Conservation (phyloP, 352 stramenopile species). For the Pythium periplocum region DNA sequence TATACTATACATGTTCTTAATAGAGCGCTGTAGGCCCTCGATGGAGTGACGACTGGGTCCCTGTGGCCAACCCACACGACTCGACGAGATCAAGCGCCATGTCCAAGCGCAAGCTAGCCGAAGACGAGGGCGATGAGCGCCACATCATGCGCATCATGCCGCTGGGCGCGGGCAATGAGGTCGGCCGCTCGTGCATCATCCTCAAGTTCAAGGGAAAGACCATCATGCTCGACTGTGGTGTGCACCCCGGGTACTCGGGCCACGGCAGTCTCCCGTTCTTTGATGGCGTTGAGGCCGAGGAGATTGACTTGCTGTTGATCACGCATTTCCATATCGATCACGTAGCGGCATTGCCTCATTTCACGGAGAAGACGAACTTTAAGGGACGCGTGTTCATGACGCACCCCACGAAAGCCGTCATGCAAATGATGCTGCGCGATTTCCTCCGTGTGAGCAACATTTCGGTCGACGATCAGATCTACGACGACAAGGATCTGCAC, state of each 20-base stretch:
- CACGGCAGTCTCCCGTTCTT: slow-evolving; percentile 98
- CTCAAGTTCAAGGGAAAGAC: slow-evolving; percentile 99
- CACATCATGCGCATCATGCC: slow-evolving; percentile 93
- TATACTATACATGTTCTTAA: too few species aligned
- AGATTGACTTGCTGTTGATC: slow-evolving; percentile 97
- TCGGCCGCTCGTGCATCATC: slow-evolving; percentile 99
- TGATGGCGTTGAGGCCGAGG: slow-evolving; percentile 93
- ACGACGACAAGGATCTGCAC: slow-evolving; percentile 94
- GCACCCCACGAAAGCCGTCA: slow-evolving; percentile 98
- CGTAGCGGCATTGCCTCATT: slow-evolving; percentile 97
- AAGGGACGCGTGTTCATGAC: slow-evolving; percentile 99
- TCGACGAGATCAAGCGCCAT: slow-evolving; percentile 15
- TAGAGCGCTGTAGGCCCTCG: too few species aligned
- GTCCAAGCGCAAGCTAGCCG: slow-evolving; percentile 69
- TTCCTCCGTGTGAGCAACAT: slow-evolving; percentile 95
- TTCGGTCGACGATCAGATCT: slow-evolving; percentile 91
- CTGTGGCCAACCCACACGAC: too few species aligned
- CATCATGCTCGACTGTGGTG: slow-evolving; percentile 93
- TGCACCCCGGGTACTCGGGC: slow-evolving; percentile 92
- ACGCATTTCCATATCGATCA: slow-evolving; percentile 99
- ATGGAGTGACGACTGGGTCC: too few species aligned
- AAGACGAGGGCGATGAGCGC: slow-evolving; percentile 76
- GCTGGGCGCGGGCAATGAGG: slow-evolving; percentile 97
- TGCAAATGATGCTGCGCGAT: slow-evolving; percentile 97
- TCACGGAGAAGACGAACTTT: slow-evolving; percentile 98